Evolutionary conservation across 306 rosid species (phyloP).

Genomic region (Medicago truncatula): MtrunA17r5.0-ANR NC_053049.1:46642001-46642500

Average conservation of each 20-base stretch:
- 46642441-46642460: conserved; percentile 82
- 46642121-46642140: conserved; percentile 43
- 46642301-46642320: conserved; percentile 71
- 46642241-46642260: conserved; percentile 42
- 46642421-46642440: conserved; percentile 92
- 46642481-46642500: conserved; percentile 75
- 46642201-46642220: conserved; percentile 9
- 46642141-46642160: conserved; percentile 37
- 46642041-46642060: conserved; percentile 47
- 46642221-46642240: conserved; percentile 35
- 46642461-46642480: conserved; percentile 81
- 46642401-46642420: conserved; percentile 79
- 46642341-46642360: conserved; percentile 90
- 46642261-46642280: conserved; percentile 55
- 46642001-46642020: conserved; percentile 71
- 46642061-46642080: conserved; percentile 53
- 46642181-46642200: conserved; percentile 35
- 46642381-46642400: conserved; percentile 69
- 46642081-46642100: conserved; percentile 47
- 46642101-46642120: conserved; percentile 49
- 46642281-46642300: conserved; percentile 65
- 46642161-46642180: conserved; percentile 33
- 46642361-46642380: conserved; percentile 89
- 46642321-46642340: conserved; percentile 82
- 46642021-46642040: conserved; percentile 36